These are phyloP conservation scores for Mycena olivaceomarginata DNA, from an alignment of 768 basidiomycete species.

Conservation along the genomic window DNA sequence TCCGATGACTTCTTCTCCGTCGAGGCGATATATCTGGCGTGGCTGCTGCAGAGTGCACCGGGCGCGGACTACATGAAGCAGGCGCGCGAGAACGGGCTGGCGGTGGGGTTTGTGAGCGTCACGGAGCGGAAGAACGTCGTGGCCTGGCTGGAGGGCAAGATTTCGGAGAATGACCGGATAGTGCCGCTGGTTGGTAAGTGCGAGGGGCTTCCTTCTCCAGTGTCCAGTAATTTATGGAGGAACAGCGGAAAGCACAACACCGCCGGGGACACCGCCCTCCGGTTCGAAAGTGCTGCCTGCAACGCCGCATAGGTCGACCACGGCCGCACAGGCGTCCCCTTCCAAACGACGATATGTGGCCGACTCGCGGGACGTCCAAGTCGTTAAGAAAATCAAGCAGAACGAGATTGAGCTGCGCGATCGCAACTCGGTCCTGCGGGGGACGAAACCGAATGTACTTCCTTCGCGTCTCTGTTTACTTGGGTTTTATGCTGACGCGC, in stretches of 20 bases:
- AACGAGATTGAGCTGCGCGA: slow-evolving; percentile 89
- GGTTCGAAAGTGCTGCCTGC: slow-evolving; percentile 53
- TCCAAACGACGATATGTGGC: slow-evolving; percentile 87
- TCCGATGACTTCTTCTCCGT: slow-evolving; percentile 85
- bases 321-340: slow-evolving; percentile 65
- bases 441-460: slow-evolving; percentile 86
- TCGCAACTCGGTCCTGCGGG: slow-evolving; percentile 88
- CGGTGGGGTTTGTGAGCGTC: slow-evolving; percentile 87
- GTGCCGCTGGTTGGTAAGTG: slow-evolving; percentile 68
- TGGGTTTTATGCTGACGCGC: not conserved
- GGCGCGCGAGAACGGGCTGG: slow-evolving; percentile 83
- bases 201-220: not conserved
- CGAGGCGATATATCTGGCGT: slow-evolving; percentile 91
- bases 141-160: slow-evolving; percentile 87
- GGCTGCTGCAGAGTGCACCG: slow-evolving; percentile 82
- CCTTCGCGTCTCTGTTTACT: not conserved
- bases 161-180: slow-evolving; percentile 69
- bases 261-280: slow-evolving; percentile 70
- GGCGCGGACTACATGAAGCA: slow-evolving; percentile 94
- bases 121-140: slow-evolving; percentile 92
- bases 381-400: slow-evolving; percentile 89
- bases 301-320: slow-evolving; percentile 53
- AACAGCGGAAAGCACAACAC: slow-evolving; percentile 73
- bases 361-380: slow-evolving; percentile 85
- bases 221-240: slow-evolving; percentile 21